Evolutionary conservation across 2,329 filamentous ascomycete species (phyloP).

Genomic region (Fusarium sacchari): DNA sequence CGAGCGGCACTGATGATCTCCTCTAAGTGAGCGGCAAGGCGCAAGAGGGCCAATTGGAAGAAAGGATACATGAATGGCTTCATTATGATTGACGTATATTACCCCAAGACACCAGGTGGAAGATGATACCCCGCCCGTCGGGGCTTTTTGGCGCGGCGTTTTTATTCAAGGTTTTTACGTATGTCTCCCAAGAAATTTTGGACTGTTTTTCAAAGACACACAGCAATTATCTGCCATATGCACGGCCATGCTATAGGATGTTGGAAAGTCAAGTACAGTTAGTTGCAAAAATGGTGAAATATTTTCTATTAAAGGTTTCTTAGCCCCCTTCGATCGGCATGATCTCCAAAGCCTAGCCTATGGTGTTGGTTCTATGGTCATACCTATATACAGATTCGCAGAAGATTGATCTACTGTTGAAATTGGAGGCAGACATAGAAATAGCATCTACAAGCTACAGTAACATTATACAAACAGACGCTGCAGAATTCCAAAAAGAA

Average conservation of each 20-base stretch:
- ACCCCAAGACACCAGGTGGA: slow-evolving; percentile 31
- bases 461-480: slow-evolving; percentile 9
- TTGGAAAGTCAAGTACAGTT: not conserved
- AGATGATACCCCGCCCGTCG: slow-evolving; percentile 42
- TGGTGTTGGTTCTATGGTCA: not conserved
- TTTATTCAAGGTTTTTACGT: slow-evolving; percentile 33
- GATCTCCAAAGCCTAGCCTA: not conserved
- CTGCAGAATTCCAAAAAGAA: slow-evolving; percentile 24
- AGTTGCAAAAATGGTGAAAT: not conserved
- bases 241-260: slow-evolving; percentile 7
- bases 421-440: not conserved
- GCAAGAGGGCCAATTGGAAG: slow-evolving; percentile 11
- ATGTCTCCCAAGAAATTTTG: slow-evolving; percentile 7
- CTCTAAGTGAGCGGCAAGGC: slow-evolving; percentile 45
- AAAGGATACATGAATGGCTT: slow-evolving; percentile 17
- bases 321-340: not conserved
- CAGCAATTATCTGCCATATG: not conserved
- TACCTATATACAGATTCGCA: not conserved
- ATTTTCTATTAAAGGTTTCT: not conserved
- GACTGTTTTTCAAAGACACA: not conserved
- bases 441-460: not conserved
- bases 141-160: slow-evolving; percentile 44
- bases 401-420: not conserved
- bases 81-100: slow-evolving; percentile 43
- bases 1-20: slow-evolving; percentile 81